phyloP scores from a whole-genome alignment of 805 yeast genomes.

The Teunomyces stri region DNA sequence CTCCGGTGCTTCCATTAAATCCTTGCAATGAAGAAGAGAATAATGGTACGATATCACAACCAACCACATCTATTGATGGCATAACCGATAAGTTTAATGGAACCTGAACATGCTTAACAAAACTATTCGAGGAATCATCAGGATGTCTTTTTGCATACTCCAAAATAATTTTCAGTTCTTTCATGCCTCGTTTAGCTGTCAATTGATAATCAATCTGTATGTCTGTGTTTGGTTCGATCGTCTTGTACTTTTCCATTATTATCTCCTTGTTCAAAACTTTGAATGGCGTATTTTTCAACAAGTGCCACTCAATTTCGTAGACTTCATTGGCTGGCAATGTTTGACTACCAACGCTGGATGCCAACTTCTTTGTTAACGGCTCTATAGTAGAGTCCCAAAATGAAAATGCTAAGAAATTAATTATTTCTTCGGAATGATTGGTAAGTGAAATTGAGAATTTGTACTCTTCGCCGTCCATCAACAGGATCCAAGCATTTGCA shows the following conservation, averaged over 20 bases:
- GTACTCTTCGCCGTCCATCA: slow-evolving; percentile 72
- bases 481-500: slow-evolving; percentile 66
- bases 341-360: slow-evolving; percentile 20
- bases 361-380: slow-evolving; percentile 54
- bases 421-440: slow-evolving; percentile 56
- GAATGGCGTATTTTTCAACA: slow-evolving; percentile 59
- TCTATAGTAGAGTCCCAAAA: slow-evolving; percentile 74
- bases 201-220: slow-evolving; percentile 55
- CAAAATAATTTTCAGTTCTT: slow-evolving; percentile 58
- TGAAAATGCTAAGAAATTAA: slow-evolving; percentile 57
- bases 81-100: slow-evolving; percentile 71
- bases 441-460: slow-evolving; percentile 49
- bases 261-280: slow-evolving; percentile 47
- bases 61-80: slow-evolving; percentile 70
- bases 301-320: slow-evolving; percentile 71
- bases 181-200: slow-evolving; percentile 72
- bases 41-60: slow-evolving; percentile 71
- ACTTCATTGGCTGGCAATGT: slow-evolving; percentile 57
- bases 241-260: slow-evolving; percentile 32
- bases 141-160: slow-evolving; percentile 52
- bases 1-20: slow-evolving; percentile 7
- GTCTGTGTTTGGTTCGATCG: slow-evolving; percentile 38
- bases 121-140: slow-evolving; percentile 17
- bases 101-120: slow-evolving; percentile 56
- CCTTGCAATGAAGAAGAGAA: slow-evolving; percentile 24